phyloP scores from a whole-genome alignment of 2,329 filamentous ascomycete species.

The Pochonia chlamydosporia region DNA sequence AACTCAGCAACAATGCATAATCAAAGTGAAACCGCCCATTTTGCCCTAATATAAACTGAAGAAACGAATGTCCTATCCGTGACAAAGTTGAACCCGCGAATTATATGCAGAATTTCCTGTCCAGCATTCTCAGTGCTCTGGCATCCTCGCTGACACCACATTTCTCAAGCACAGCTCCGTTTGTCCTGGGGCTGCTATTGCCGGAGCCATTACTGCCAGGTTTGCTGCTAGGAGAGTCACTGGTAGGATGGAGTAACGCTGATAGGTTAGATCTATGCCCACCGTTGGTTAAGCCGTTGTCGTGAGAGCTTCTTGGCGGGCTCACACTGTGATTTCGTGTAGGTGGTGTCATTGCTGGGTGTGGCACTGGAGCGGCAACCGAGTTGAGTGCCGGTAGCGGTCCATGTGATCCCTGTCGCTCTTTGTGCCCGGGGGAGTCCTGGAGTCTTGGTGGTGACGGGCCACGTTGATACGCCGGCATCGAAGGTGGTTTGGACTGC shows the following conservation, averaged over 20 bases:
- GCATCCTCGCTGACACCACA: constrained; percentile 55
- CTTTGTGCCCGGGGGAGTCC: constrained; percentile 39
- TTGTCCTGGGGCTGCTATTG: constrained; percentile 31
- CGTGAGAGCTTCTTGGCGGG: constrained; percentile 37
- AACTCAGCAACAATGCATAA: background rate
- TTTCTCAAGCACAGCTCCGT: constrained; percentile 22
- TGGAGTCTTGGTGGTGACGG: constrained; percentile 28
- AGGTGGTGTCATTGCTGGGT: constrained; percentile 32
- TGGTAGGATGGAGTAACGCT: constrained; percentile 46
- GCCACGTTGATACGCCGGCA: constrained; percentile 26
- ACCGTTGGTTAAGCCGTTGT: constrained; percentile 20
- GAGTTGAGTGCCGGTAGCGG: constrained; percentile 36
- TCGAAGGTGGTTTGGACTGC: constrained; percentile 20
- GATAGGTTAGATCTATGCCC: constrained; percentile 41
- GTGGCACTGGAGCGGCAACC: constrained; percentile 16
- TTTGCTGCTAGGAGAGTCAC: constrained; percentile 40
- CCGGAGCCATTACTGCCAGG: constrained; percentile 35
- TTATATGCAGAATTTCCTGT: constrained; percentile 46
- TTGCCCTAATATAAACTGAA: background rate
- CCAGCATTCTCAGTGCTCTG: constrained; percentile 59
- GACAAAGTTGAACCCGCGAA: background rate
- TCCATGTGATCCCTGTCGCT: constrained; percentile 37
- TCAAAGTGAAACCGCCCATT: background rate
- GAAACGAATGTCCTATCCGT: background rate
- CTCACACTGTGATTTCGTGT: constrained; percentile 42